phyloP scores from a whole-genome alignment of 1,284 basidiomycete genomes.

The Heterobasidion irregulare region DNA sequence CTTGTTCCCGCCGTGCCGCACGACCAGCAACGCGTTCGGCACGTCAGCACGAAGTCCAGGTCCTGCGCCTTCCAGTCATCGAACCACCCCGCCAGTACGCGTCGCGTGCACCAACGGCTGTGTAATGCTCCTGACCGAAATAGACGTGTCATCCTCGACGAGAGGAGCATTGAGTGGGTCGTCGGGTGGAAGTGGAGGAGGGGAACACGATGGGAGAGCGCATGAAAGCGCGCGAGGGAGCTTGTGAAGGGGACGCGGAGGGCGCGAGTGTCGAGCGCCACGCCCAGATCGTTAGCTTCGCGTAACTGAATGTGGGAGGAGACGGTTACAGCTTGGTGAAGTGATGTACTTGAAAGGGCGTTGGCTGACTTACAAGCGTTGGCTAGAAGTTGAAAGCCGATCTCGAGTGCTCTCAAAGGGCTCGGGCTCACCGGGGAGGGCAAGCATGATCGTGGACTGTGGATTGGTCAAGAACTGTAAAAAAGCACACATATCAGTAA shows the following conservation, averaged over 20 bases:
- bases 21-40: constrained; percentile 48
- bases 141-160: constrained; percentile 33
- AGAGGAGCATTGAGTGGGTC: constrained; percentile 23
- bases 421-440: constrained; percentile 24
- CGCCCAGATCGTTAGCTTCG: constrained; percentile 40
- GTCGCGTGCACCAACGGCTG: constrained; percentile 34
- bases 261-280: constrained; percentile 15
- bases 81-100: constrained; percentile 33
- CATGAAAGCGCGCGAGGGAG: constrained; percentile 13
- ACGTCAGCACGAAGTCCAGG: constrained; percentile 57
- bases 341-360: not conserved
- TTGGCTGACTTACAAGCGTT: constrained; percentile 24
- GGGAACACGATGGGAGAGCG: constrained; percentile 16
- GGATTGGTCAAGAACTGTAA: not conserved
- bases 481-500: constrained; percentile 34
- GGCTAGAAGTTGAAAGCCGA: constrained; percentile 30
- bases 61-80: constrained; percentile 43
- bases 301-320: constrained; percentile 21
- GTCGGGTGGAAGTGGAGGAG: too few species aligned
- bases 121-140: constrained; percentile 32
- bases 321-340: constrained; percentile 25
- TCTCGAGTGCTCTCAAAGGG: constrained; percentile 26
- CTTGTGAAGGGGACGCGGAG: constrained; percentile 33
- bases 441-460: not conserved
- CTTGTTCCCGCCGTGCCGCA: constrained; percentile 35